These are phyloP conservation scores for Colletotrichum agaves DNA, from an alignment of 2,329 filamentous ascomycete species.

Conservation along the genomic window DNA sequence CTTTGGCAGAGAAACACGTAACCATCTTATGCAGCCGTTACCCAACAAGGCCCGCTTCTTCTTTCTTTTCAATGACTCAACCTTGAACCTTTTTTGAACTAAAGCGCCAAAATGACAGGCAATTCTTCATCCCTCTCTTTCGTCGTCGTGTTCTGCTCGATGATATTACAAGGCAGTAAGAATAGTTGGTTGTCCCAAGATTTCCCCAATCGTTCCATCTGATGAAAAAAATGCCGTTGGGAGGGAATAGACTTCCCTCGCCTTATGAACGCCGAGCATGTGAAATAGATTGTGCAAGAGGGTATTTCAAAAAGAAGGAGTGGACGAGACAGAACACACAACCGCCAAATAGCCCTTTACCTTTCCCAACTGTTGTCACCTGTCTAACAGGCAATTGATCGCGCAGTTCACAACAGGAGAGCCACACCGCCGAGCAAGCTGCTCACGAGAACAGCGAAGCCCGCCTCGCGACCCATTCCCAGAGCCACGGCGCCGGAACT, in stretches of 20 bases:
- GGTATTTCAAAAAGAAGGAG: slow-evolving; percentile 35
- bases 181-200: background rate
- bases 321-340: slow-evolving; percentile 31
- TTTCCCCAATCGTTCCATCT: background rate
- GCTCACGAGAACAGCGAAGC: slow-evolving; percentile 51
- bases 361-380: no score
- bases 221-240: slow-evolving; percentile 10
- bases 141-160: slow-evolving; percentile 27
- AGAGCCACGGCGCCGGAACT: slow-evolving; percentile 45
- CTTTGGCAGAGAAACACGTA: background rate
- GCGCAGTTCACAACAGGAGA: slow-evolving; percentile 44
- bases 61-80: background rate
- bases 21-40: background rate
- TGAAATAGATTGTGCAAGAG: slow-evolving; percentile 33
- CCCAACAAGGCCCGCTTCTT: background rate
- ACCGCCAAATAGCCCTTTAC: no score
- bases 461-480: slow-evolving; percentile 50
- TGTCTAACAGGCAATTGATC: background rate
- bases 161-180: slow-evolving; percentile 29
- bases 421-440: slow-evolving; percentile 54
- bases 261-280: slow-evolving; percentile 32
- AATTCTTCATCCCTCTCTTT: background rate
- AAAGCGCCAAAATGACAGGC: slow-evolving; percentile 6
- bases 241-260: background rate
- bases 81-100: background rate